Base-by-base conservation (phyloP, 164 flowering plant genomes). In the Chimonanthus praecox region DNA sequence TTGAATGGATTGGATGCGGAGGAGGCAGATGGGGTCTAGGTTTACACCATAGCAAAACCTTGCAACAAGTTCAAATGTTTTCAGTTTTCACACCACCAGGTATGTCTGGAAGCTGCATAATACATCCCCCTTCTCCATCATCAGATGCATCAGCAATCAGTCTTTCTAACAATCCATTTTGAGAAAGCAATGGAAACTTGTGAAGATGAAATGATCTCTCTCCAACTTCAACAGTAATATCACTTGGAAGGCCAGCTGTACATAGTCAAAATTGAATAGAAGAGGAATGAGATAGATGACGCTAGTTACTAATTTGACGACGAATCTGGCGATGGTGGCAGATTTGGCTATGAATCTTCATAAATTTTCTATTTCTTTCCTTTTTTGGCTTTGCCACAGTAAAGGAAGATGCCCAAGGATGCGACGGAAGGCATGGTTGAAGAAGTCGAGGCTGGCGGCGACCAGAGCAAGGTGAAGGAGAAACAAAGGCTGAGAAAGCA, bases 121-220 rank as follows among this genome's bases (percentile, higher is more conserved):
- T 76, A 81, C 88, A 81, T 60, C 82, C 84, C 61, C 85, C 89
- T 71, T 85, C 94, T 73, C 75, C 90, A 46, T 81, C 81, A 68
- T 85, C 85, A 11, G 92, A 79, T 72, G 87, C 83, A 74, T 94
- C 88, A 2, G 90, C 94, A 68, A 94, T 90, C 84, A 89, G 64
- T 77, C 82, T 83, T 79, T 91, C 97, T 84, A 94, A 78, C 64
- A 88, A 84, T 54, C 92, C 97, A 81, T 97, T 94, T 79, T 94
- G 81, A 16, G 98, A 91, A 66, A 92, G 95, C 83, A 94, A 80
- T 49, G 97, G 98, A 76, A 94, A 92, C 98, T 91, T 94, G 86
- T 92, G 99, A 65, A 94, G 93, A 84, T 90, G 97, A 79, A 94
- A 94, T 20, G 96, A 87, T 95, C 90, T 90, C 72, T 92, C 95